Percentiles rank a stretch among this genome's conserved stretches.
Evolutionary conservation across 2,329 filamentous ascomycete species (phyloP).

Genomic region (Exophiala dermatitidis): DNA sequence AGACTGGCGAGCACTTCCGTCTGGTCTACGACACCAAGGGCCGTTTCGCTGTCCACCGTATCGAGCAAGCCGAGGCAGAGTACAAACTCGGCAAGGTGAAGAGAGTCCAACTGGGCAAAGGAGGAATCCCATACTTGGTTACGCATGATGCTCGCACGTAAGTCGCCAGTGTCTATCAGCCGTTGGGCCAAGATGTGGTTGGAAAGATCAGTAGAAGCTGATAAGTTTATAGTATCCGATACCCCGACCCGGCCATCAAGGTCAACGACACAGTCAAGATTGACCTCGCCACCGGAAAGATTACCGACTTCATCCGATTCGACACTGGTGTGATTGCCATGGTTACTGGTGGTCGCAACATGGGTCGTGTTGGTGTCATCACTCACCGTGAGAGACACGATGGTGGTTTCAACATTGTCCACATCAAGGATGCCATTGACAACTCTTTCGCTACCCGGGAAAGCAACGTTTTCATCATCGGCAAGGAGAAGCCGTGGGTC

Average conservation of each 20-base stretch:
- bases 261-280: slow-evolving; percentile 99
- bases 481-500: slow-evolving; percentile 98
- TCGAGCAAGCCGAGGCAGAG: slow-evolving; percentile 95
- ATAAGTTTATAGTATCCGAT: slow-evolving; percentile 74
- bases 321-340: slow-evolving; percentile 97
- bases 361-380: slow-evolving; percentile 99
- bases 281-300: slow-evolving; percentile 93
- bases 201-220: slow-evolving; percentile 34
- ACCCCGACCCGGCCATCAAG: slow-evolving; percentile 96
- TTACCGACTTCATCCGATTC: slow-evolving; percentile 96
- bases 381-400: slow-evolving; percentile 99
- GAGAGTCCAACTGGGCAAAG: slow-evolving; percentile 97
- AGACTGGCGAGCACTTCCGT: slow-evolving; percentile 99
- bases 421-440: slow-evolving; percentile 99
- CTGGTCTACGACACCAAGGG: slow-evolving; percentile 99
- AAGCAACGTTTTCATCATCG: slow-evolving; percentile 99
- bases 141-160: slow-evolving; percentile 99
- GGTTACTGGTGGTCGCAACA: slow-evolving; percentile 99
- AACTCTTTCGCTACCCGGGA: slow-evolving; percentile 99
- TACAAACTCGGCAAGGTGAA: slow-evolving; percentile 99
- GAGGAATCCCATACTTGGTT: slow-evolving; percentile 99
- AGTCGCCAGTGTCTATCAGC: slow-evolving; percentile 98
- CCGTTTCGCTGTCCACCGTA: slow-evolving; percentile 99
- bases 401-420: slow-evolving; percentile 99
- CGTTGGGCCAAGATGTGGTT: slow-evolving; percentile 99